phyloP scores from a whole-genome alignment of 257 asterid genomes.

The Solanum ossicruentum region DNA sequence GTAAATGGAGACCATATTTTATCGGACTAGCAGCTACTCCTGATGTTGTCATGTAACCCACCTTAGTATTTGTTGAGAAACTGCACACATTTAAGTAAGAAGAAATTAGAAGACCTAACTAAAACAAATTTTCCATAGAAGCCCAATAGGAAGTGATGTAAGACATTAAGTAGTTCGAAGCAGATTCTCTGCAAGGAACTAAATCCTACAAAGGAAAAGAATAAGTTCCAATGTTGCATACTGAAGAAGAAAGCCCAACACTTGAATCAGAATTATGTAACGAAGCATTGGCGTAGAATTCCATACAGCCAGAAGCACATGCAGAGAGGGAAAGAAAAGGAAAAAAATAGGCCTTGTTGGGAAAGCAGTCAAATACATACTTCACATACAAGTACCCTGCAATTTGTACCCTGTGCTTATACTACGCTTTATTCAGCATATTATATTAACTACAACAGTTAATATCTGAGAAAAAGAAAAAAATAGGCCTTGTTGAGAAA shows the following conservation, averaged over 20 bases:
- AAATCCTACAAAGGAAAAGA: not conserved
- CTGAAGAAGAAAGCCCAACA: not conserved
- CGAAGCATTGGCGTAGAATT: not conserved
- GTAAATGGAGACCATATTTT: conserved; percentile 17
- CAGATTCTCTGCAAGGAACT: not conserved
- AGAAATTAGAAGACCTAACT: not conserved
- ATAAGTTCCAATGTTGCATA: not conserved
- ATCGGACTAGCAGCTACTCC: conserved; percentile 48
- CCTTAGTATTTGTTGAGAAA: conserved; percentile 1
- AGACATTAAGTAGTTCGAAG: not conserved
- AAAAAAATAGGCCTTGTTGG: not conserved
- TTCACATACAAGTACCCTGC: not conserved
- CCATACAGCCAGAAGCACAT: not conserved
- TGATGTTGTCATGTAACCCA: conserved; percentile 29
- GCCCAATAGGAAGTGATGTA: not conserved
- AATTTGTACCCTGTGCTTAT: not conserved
- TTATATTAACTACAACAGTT: not conserved
- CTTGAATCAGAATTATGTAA: not conserved
- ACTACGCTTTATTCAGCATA: not conserved
- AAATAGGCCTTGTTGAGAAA: not conserved
- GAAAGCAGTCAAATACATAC: not conserved
- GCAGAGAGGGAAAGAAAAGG: not conserved
- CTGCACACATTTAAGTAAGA: not conserved
- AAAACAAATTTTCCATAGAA: not conserved
- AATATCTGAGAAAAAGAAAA: not conserved